Percentiles rank a stretch among this genome's conserved stretches.
Conservation (phyloP, 208 protist species). For the Novymonas esmeraldas region DNA sequence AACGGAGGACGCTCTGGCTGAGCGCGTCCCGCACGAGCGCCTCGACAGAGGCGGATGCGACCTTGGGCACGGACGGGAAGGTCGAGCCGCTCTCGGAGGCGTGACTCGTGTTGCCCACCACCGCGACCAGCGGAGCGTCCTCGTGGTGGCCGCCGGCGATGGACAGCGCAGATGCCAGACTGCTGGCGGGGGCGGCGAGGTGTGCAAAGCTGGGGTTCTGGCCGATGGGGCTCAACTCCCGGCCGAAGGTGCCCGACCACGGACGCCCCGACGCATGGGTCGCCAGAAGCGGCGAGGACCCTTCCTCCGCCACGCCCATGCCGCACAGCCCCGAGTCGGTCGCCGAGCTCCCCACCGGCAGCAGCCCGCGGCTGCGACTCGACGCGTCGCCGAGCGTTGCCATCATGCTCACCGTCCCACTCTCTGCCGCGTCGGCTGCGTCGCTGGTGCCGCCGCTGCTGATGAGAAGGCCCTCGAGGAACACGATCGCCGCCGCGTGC, state of each 20-base stretch:
- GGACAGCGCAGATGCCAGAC: neutral
- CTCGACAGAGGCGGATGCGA: slow-evolving; percentile 31
- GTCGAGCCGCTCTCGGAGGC: too few species aligned
- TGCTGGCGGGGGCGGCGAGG: neutral
- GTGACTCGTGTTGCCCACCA: too few species aligned
- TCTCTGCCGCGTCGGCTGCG: slow-evolving; percentile 7
- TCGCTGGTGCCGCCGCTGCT: slow-evolving; percentile 18
- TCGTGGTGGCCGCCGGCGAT: neutral
- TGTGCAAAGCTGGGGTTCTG: slow-evolving; percentile 3
- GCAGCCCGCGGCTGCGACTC: slow-evolving; percentile 4
- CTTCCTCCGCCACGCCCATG: slow-evolving; percentile 3
- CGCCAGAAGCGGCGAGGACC: slow-evolving; percentile 5
- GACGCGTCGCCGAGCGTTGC: slow-evolving; percentile 19
- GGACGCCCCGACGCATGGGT: neutral
- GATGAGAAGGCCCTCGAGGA: slow-evolving; percentile 62
- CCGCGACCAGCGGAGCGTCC: too few species aligned
- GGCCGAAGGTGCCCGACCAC: slow-evolving; percentile 7
- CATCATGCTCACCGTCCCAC: slow-evolving; percentile 22
- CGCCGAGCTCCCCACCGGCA: neutral
- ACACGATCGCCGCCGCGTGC: slow-evolving; percentile 57
- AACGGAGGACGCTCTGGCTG: slow-evolving; percentile 61
- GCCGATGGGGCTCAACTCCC: slow-evolving; percentile 12
- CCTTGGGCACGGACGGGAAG: neutral
- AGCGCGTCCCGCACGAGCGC: slow-evolving; percentile 64
- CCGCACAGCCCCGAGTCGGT: neutral